Conservation (phyloP, 345 rosid species). For the Linum lewisii region DNA sequence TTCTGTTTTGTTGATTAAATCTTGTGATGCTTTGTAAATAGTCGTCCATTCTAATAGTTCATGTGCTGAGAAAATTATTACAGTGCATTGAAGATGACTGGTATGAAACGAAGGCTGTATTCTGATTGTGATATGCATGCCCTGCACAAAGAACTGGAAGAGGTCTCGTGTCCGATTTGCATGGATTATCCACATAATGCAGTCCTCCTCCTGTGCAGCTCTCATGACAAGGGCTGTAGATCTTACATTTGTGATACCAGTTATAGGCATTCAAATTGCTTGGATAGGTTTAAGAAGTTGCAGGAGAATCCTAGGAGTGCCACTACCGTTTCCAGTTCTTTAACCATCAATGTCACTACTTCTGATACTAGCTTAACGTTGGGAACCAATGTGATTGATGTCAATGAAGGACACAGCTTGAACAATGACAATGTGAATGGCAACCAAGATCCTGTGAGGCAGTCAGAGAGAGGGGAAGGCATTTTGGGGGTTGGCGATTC, state of each 20-base stretch:
- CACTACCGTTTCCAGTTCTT: conserved; percentile 25
- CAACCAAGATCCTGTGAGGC: conserved; percentile 18
- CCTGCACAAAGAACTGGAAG: conserved; percentile 78
- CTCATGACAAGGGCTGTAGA: conserved; percentile 85
- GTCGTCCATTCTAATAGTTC: background rate
- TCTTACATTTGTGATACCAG: conserved; percentile 89
- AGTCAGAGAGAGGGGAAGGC: conserved; percentile 28
- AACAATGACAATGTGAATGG: conserved; percentile 21
- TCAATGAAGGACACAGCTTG: conserved; percentile 19
- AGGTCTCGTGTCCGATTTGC: conserved; percentile 89
- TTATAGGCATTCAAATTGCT: conserved; percentile 86
- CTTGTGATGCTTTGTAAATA: background rate
- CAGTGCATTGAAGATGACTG: conserved; percentile 5
- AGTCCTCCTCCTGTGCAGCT: conserved; percentile 81
- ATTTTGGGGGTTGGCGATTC: conserved; percentile 24
- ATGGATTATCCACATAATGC: conserved; percentile 99
- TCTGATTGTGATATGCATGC: conserved; percentile 13
- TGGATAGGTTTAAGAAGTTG: conserved; percentile 70
- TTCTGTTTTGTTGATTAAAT: no score
- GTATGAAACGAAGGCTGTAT: conserved; percentile 1
- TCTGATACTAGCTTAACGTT: conserved; percentile 29
- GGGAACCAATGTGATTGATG: conserved; percentile 24
- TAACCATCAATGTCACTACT: conserved; percentile 23
- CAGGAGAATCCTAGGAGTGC: conserved; percentile 34
- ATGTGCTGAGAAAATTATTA: conserved; percentile 1